Base-by-base conservation (phyloP, 2,329 filamentous ascomycete genomes). In the Colletotrichum cereale region DNA sequence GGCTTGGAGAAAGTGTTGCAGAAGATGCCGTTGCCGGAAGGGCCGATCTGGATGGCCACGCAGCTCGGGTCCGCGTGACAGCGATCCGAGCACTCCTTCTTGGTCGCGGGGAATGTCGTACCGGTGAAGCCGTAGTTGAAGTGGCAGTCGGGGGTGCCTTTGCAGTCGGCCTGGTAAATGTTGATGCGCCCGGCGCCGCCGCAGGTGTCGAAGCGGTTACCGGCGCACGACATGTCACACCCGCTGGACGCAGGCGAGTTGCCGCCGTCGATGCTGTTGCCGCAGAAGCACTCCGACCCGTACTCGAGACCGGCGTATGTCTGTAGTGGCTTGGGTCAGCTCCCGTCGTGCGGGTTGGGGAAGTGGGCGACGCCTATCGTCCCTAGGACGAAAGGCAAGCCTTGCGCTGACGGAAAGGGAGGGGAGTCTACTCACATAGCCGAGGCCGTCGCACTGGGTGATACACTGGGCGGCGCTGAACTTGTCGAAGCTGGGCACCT, bases 181-280 rank as follows among this genome's bases (percentile, higher is more conserved):
- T 77, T 85, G 73, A 87, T 75, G 44, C 80, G 81, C 44, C 76
- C 74, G 11, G 77, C 74, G 18, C 85, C 86, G 75, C 86, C 86
- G 73, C 85, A 87, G 7, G 74, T 83, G 64, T 82, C 70, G 34
- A 61, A 72, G 0, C 74, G 53, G 73, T 89, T 81, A n/a, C 88
- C 89, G 14, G 80, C 81, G 79, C 89, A 91, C 42, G 84, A 77
- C 76, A 86, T 84, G 72, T 82, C 81, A 79, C 89, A 91, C 52
- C 84, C 78, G 18, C 80, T 78, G 24, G 73, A 71, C 10, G 79
- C 64, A 16, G 75, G 74, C 36, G 65, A 61, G 71, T 75, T 79
- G 67, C 73, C 75, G 10, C 65, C 84, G 72, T 87, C 79, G 72
- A 87, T 83, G 31, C 84, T 85, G 73, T 86, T 80, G 31, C 85